These are phyloP conservation scores for Microsporum ferrugineum DNA, from an alignment of 2,329 filamentous ascomycete species.

Conservation along the genomic window DNA sequence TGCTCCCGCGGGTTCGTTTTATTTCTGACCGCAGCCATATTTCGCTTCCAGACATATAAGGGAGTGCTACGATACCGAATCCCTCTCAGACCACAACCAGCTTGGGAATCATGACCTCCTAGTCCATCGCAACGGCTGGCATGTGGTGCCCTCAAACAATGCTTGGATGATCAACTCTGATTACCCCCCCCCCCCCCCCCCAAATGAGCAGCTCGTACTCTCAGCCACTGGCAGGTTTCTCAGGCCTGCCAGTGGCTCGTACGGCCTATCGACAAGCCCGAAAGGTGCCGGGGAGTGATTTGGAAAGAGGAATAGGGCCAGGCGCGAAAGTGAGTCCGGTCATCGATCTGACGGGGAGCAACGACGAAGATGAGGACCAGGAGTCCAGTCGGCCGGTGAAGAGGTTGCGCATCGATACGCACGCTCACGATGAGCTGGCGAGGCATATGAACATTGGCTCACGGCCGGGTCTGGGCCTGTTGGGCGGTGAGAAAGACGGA, in stretches of 20 bases:
- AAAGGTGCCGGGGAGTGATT: background rate
- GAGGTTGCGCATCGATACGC: slow-evolving; percentile 26
- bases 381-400: slow-evolving; percentile 29
- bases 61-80: background rate
- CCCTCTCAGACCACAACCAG: background rate
- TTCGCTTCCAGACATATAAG: background rate
- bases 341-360: slow-evolving; percentile 27
- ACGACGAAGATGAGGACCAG: slow-evolving; percentile 23
- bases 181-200: slow-evolving; percentile 15
- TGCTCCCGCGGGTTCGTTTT: background rate
- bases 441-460: background rate
- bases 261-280: background rate
- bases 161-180: slow-evolving; percentile 17
- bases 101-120: slow-evolving; percentile 12
- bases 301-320: background rate
- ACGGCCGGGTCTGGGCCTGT: background rate
- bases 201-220: slow-evolving; percentile 22
- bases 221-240: background rate
- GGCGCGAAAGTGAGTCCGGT: slow-evolving; percentile 20
- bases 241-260: background rate
- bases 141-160: slow-evolving; percentile 30
- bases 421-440: background rate
- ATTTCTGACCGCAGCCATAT: background rate
- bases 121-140: slow-evolving; percentile 18
- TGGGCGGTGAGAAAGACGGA: background rate